A percentile compares a stretch with the other conserved stretches of the same genome.
Evolutionary conservation across 176 grass and related monocot species (phyloP).

Genomic region (Areca catechu): DNA sequence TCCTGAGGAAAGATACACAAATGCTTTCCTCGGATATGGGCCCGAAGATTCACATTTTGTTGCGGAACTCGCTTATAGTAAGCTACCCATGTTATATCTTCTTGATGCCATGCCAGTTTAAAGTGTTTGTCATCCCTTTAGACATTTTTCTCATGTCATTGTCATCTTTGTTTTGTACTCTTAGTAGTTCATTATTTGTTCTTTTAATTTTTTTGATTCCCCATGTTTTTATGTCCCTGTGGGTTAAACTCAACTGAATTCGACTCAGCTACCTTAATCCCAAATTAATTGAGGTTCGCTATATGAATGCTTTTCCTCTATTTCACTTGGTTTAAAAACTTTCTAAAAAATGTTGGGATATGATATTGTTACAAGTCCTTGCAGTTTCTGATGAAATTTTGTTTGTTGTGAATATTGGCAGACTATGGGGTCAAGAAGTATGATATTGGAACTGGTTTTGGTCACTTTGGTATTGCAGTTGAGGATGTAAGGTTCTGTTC

Average conservation of each 20-base stretch:
- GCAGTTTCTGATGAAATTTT: no score
- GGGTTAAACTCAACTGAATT: no score
- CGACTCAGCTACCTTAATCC: no score
- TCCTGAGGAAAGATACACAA: slow-evolving; percentile 91
- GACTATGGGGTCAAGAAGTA: slow-evolving; percentile 90
- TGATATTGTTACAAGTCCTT: no score
- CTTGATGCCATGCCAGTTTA: neutral
- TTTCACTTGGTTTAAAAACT: no score
- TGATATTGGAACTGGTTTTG: slow-evolving; percentile 69
- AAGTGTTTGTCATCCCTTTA: neutral
- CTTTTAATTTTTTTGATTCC: no score
- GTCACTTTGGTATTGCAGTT: slow-evolving; percentile 90
- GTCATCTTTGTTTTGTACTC: neutral
- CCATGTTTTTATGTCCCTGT: no score
- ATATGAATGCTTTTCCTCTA: no score
- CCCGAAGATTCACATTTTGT: slow-evolving; percentile 95
- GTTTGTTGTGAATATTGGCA: slow-evolving; percentile 20
- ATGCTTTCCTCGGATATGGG: slow-evolving; percentile 88
- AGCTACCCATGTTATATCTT: slow-evolving; percentile 21
- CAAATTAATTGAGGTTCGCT: no score
- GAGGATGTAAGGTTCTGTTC: slow-evolving; percentile 59
- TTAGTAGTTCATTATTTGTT: no score
- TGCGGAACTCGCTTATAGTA: slow-evolving; percentile 90
- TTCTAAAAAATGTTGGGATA: no score
- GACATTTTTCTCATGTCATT: neutral